Evolutionary conservation across 495 filamentous ascomycete genomes (phyloP).

Genomic region (Penicillium roqueforti): DNA sequence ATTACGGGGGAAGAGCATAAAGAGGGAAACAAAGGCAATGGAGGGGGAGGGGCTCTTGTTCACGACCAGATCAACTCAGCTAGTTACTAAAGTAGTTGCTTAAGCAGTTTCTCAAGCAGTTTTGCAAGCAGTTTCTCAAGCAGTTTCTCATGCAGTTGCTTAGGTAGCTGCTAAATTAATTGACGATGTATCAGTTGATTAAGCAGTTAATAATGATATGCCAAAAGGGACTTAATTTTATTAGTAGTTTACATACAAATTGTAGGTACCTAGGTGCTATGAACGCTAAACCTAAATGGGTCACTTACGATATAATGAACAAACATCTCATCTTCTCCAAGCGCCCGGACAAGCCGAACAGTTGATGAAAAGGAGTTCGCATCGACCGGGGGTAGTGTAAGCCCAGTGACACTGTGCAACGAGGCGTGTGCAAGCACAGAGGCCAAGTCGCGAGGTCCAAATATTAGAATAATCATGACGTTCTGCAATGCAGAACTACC

Average conservation of each 20-base stretch:
- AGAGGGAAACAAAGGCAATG: slow-evolving; percentile 16
- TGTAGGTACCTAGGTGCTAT: no score
- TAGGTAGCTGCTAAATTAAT: no score
- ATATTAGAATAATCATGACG: slow-evolving; percentile 86
- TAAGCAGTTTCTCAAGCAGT: no score
- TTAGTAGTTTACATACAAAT: no score
- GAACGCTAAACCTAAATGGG: no score
- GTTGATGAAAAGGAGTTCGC: slow-evolving; percentile 58
- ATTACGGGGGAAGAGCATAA: slow-evolving; percentile 31
- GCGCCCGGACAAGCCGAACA: not conserved
- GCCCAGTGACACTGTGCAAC: slow-evolving; percentile 76
- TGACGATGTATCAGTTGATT: no score
- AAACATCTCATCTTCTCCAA: not conserved
- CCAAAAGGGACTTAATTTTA: no score
- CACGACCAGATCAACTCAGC: slow-evolving; percentile 20
- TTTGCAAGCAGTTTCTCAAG: no score
- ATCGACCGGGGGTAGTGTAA: slow-evolving; percentile 83
- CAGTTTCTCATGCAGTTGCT: no score
- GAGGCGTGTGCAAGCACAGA: slow-evolving; percentile 80
- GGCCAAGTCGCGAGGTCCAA: slow-evolving; percentile 53
- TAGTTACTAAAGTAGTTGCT: no score
- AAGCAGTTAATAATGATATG: no score
- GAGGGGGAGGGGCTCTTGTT: slow-evolving; percentile 24
- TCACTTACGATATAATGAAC: no score
- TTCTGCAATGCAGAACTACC: slow-evolving; percentile 62